Evolutionary conservation across 164 flowering plant genomes (phyloP).

Genomic region (Annona cherimola): DNA sequence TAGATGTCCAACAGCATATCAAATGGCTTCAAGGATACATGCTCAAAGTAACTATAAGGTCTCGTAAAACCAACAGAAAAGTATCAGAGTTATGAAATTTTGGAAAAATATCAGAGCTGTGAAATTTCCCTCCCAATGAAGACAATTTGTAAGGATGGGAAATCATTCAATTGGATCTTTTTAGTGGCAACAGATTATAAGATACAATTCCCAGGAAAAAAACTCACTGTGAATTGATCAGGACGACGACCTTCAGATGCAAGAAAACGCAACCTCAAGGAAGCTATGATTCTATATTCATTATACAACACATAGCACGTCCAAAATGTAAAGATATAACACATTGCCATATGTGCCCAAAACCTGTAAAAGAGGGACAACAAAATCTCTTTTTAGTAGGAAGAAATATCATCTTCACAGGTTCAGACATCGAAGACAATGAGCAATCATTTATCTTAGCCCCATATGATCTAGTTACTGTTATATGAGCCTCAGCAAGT

Average conservation of each 20-base stretch:
- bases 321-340: conserved; percentile 80
- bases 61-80: no score
- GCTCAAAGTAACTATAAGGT: no score
- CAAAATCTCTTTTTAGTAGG: not conserved
- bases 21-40: no score
- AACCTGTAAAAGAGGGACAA: conserved; percentile 44
- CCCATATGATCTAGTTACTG: no score
- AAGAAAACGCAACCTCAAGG: conserved; percentile 77
- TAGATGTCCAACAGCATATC: no score
- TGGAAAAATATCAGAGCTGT: no score
- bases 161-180: not conserved
- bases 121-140: not conserved
- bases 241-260: conserved; percentile 71
- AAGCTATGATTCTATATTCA: conserved; percentile 61
- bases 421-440: not conserved
- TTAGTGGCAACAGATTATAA: not conserved
- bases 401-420: not conserved
- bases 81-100: no score
- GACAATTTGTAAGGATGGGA: not conserved
- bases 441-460: not conserved
- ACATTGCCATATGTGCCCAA: conserved; percentile 77
- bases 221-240: conserved; percentile 78
- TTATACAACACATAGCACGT: conserved; percentile 60
- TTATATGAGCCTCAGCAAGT: no score
- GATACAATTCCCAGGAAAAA: not conserved